Evolutionary conservation across 148 eudicot genomes (phyloP).

Genomic region (Spergularia marina): DNA sequence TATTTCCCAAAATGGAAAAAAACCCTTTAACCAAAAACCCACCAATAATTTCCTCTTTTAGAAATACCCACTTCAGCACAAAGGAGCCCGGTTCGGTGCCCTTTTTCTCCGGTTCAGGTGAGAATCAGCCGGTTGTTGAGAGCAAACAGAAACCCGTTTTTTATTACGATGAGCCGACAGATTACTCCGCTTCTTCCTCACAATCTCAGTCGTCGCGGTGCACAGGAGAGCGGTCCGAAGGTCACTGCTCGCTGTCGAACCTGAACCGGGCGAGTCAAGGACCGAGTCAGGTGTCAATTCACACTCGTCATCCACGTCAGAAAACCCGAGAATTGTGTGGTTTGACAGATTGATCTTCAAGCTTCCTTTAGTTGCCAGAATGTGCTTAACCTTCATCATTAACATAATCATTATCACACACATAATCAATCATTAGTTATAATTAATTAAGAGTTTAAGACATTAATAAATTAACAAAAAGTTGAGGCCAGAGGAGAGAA

Average conservation of each 20-base stretch:
- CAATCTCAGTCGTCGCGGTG: slow-evolving; percentile 35
- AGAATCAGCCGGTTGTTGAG: slow-evolving; percentile 12
- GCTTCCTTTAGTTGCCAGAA: slow-evolving; percentile 19
- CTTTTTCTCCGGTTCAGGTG: slow-evolving; percentile 37
- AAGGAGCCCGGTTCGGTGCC: slow-evolving; percentile 41
- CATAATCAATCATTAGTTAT: neutral
- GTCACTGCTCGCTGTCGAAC: slow-evolving; percentile 31
- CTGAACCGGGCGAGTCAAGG: slow-evolving; percentile 33
- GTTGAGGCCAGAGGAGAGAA: neutral
- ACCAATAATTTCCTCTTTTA: slow-evolving; percentile 11
- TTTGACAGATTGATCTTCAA: slow-evolving; percentile 16
- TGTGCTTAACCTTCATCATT: slow-evolving; percentile 31
- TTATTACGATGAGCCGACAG: slow-evolving; percentile 10
- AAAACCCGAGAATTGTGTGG: slow-evolving; percentile 19
- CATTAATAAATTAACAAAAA: neutral
- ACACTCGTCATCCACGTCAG: slow-evolving; percentile 25
- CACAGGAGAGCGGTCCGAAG: slow-evolving; percentile 25
- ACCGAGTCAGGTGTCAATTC: slow-evolving; percentile 43
- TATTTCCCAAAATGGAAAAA: slow-evolving; percentile 16
- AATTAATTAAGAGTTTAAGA: neutral
- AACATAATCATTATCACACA: neutral
- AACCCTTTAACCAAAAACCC: neutral
- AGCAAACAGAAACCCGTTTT: neutral
- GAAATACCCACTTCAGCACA: slow-evolving; percentile 24
- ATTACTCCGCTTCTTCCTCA: slow-evolving; percentile 42